phyloP scores from a whole-genome alignment of 2,329 filamentous ascomycete species.

The Penicillium frequentans region DNA sequence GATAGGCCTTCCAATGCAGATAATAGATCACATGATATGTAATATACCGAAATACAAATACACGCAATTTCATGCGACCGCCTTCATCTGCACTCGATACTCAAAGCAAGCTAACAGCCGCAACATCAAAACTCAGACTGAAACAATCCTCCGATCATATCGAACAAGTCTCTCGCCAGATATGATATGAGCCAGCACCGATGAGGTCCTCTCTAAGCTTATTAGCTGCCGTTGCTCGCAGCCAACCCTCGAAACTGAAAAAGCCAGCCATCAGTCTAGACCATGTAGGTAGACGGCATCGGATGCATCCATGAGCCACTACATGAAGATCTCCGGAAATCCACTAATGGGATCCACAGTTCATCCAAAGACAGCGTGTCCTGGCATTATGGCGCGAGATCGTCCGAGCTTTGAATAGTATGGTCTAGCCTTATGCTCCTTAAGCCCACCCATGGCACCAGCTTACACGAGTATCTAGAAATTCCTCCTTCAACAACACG shows the following conservation, averaged over 20 bases:
- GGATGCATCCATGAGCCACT: background rate
- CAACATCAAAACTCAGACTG: background rate
- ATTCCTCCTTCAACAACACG: constrained; percentile 42
- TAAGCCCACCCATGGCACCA: background rate
- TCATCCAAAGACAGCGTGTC: constrained; percentile 45
- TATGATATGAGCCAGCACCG: background rate
- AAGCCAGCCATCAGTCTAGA: constrained; percentile 40
- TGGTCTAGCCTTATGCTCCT: constrained; percentile 4
- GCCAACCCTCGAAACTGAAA: constrained; percentile 32
- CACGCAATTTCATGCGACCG: constrained; percentile 3
- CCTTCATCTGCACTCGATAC: background rate
- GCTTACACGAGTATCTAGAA: constrained; percentile 25
- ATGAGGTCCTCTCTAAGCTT: constrained; percentile 33
- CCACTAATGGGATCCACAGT: constrained; percentile 25
- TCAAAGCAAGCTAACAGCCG: background rate
- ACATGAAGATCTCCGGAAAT: background rate
- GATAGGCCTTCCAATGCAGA: too few species aligned
- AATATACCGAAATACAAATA: background rate
- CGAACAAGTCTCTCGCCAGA: background rate
- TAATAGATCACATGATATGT: background rate
- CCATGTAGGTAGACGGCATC: constrained; percentile 31
- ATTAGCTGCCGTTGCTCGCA: constrained; percentile 31
- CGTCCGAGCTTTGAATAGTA: constrained; percentile 41
- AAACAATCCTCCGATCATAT: background rate
- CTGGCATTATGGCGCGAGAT: constrained; percentile 47